Evolutionary conservation across 1,284 basidiomycete species (phyloP), one percentile per base, ranked within the genome.

Genomic region (Leccinum griseonigrum): DNA sequence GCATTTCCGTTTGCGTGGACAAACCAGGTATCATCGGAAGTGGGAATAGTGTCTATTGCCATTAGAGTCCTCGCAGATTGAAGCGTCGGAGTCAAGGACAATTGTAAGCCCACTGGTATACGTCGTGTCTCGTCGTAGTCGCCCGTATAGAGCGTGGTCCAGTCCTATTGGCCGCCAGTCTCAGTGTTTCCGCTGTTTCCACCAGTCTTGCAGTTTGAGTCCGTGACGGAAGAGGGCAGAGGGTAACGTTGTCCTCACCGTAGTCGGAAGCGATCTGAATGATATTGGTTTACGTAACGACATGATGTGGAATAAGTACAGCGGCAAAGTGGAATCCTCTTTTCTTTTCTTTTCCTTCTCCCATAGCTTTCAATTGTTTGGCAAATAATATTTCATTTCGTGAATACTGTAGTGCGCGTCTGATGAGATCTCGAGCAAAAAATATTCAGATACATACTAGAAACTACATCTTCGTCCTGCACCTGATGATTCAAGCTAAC

Each of bases 401-500:
- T 81, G 68, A 79, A 81, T 69, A 79, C 78, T 80, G 46, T 31
- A 14, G 32, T 46, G 31, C 3, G 4, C 10, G 18, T 54, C 29
- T 14, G 26, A 50, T 67, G n/a, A 64, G 28, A 43, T 28, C 26
- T 38, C 2, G 55, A 56, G 14, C 14, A 38, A 46, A 43, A 34
- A 31, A 38, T 10, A 46, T 13, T 26, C 10, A 38, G 34, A 57
- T 54, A 84, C 92, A 75, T 70, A 95, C 94, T 91, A 38, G 91
- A 94, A 60, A 95, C 92, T 14, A 97, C 95, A 74, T 98, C 97
- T 75, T 98, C 96, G 70, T 97, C 94, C 69, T 91, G 88, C 18
- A 98, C 91, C 59, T 86, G 83, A 77, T 98, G 97, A 50, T 81
- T 83, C 62, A 98, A 79, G 52, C 96, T 95, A 60, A 94, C 94